Evolutionary conservation across 202 grass and related monocot genomes (phyloP).

Genomic region (Sporobolus alterniflorus): DNA sequence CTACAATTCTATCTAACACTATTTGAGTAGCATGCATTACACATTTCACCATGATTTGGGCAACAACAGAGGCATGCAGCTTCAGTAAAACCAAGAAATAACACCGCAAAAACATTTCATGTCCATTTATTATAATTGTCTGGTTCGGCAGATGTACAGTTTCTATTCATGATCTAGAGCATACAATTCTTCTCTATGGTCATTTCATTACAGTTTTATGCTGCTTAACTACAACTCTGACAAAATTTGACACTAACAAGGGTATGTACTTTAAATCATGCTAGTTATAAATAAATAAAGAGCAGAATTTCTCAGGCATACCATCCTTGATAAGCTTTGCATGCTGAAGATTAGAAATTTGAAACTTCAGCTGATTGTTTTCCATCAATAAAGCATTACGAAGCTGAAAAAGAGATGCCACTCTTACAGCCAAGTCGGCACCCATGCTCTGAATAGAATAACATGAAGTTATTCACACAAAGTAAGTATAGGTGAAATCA

Average conservation of each 20-base stretch:
- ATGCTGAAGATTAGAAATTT: constrained; percentile 75
- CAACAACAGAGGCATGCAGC: constrained; percentile 4
- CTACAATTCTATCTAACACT: constrained; percentile 8
- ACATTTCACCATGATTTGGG: constrained; percentile 7
- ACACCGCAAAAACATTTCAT: not conserved
- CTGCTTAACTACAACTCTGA: not conserved
- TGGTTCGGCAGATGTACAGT: not conserved
- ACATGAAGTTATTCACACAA: constrained; percentile 11
- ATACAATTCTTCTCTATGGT: not conserved
- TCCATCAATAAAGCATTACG: constrained; percentile 78
- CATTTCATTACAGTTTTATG: not conserved
- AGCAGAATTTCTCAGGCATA: constrained; percentile 35
- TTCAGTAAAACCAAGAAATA: not conserved
- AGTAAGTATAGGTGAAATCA: not conserved
- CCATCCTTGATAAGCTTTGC: constrained; percentile 85
- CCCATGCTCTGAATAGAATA: constrained; percentile 70
- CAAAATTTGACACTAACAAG: not conserved
- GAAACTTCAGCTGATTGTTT: constrained; percentile 81
- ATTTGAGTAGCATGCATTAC: constrained; percentile 4
- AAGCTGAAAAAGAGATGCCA: constrained; percentile 86
- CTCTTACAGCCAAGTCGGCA: constrained; percentile 81
- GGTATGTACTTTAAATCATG: constrained; percentile 7
- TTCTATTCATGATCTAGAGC: not conserved
- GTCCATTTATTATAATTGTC: constrained; percentile 11
- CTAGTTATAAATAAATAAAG: constrained; percentile 19